Evolutionary conservation across 768 basidiomycete species (phyloP), one percentile per base, ranked within the genome.

Genomic region (Suillus lakei): DNA sequence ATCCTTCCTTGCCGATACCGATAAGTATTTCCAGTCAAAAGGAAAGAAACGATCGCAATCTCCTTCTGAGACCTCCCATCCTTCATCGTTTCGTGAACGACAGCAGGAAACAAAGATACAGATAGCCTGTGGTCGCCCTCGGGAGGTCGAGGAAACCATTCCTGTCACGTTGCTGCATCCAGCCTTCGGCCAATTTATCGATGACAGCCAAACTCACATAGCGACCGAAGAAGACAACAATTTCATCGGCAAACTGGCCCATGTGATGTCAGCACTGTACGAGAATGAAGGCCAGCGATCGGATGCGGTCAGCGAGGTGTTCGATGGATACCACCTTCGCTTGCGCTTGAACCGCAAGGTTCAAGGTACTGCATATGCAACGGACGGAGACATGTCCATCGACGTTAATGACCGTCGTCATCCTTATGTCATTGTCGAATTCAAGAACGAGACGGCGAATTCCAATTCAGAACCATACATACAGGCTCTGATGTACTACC

Each of bases 101-200:
- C 60, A 61, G 43, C 16, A 5, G 23, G 30, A 44, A 9, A 1
- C 18, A 28, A 13, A 26, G 23, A 13, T 28, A 61, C 26, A 26
- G 15, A 61, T 61, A 48, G 15, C 43, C 43, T 68, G 64, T 36
- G 62, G 58, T 58, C 69, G 73, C 5, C 73, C 72, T 50, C 62
- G 38, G n/a, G 10, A 18, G 23, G 64, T 61, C 28, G 30, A 28
- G 8, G 53, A 34, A 46, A 34, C 64, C 8, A 69, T 71, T 38
- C 74, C 74, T 26, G 28, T 70, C 10, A 71, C 65, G n/a, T 61
- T 75, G 28, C 67, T 67, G 28, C 69, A 78, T 67, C 67, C 71
- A 54, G 32, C 32, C 32, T 34, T 34, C 32, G 32, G 32, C 32
- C 32, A 34, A 58, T 76, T 74, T 64, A 23, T 70, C 32, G 73